These are phyloP conservation scores for Ustilago bromivora DNA, from an alignment of 1,284 basidiomycete genomes.

Conservation along the genomic window DNA sequence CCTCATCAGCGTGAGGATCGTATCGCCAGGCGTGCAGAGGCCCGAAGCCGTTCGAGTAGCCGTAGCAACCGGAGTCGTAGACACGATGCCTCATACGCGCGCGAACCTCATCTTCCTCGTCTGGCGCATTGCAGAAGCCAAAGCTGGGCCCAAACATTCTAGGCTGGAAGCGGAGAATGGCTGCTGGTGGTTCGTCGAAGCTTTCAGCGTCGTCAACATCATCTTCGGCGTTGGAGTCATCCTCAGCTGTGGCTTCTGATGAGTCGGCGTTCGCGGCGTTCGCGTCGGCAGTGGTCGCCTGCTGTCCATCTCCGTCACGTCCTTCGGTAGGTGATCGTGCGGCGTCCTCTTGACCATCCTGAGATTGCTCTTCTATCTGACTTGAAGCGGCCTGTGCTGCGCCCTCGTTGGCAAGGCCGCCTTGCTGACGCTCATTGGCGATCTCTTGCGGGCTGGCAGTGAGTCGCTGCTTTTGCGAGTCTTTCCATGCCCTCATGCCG, in stretches of 20 bases:
- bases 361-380: neutral
- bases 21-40: constrained; percentile 45
- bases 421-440: constrained; percentile 25
- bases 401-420: constrained; percentile 20
- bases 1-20: constrained; percentile 1
- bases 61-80: constrained; percentile 49
- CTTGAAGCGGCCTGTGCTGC: constrained; percentile 15
- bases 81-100: constrained; percentile 41
- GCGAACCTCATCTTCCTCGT: constrained; percentile 43
- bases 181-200: constrained; percentile 41
- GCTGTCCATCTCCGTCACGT: neutral
- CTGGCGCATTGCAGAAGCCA: constrained; percentile 40
- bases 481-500: constrained; percentile 48
- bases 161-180: constrained; percentile 30
- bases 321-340: neutral
- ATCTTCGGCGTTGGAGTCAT: neutral
- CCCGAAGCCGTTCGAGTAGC: constrained; percentile 41
- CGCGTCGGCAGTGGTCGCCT: neutral
- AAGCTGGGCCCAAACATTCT: constrained; percentile 46
- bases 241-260: neutral
- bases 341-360: neutral
- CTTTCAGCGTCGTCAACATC: constrained; percentile 23
- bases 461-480: constrained; percentile 39
- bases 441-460: constrained; percentile 47
- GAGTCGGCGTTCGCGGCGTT: neutral